These are phyloP conservation scores for Hypoxylon fragiforme DNA, from an alignment of 495 filamentous ascomycete species.

Conservation along the genomic window DNA sequence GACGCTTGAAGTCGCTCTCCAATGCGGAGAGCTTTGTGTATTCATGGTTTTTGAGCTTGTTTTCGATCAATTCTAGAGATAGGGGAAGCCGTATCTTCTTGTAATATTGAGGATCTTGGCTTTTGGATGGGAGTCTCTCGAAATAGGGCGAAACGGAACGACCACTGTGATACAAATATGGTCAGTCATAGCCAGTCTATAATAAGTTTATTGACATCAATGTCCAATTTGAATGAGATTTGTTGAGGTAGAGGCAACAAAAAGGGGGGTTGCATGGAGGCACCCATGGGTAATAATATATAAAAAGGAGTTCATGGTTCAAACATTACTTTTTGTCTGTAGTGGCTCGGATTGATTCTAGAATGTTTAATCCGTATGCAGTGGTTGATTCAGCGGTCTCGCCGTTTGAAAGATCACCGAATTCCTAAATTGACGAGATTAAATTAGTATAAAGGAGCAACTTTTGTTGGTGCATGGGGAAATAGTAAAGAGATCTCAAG, in stretches of 20 bases:
- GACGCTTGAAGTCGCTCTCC: conserved; percentile 75
- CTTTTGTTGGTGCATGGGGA: too few species aligned
- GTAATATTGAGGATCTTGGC: conserved; percentile 72
- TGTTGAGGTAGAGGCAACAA: background rate
- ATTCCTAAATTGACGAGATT: conserved; percentile 28
- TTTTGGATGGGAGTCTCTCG: conserved; percentile 65
- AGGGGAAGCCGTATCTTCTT: conserved; percentile 71
- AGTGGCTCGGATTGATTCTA: conserved; percentile 66
- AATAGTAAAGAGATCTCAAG: too few species aligned
- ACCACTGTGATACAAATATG: conserved; percentile 50
- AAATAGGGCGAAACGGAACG: conserved; percentile 73
- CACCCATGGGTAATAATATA: background rate
- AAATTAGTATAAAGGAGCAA: conserved; percentile 22
- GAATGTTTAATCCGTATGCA: conserved; percentile 63
- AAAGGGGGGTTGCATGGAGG: background rate
- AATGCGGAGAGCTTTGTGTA: conserved; percentile 65
- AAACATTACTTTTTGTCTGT: conserved; percentile 77
- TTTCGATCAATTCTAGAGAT: conserved; percentile 72
- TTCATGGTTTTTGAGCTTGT: conserved; percentile 63
- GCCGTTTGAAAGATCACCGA: conserved; percentile 46
- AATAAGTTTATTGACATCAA: too few species aligned
- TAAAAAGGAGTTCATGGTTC: too few species aligned
- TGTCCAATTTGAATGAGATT: too few species aligned
- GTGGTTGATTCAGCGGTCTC: conserved; percentile 68
- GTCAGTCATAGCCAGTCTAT: too few species aligned